These are phyloP conservation scores for Yamadazyma kanchanaburiensis DNA, from an alignment of 1,139 yeast genomes.

Conservation along the genomic window DNA sequence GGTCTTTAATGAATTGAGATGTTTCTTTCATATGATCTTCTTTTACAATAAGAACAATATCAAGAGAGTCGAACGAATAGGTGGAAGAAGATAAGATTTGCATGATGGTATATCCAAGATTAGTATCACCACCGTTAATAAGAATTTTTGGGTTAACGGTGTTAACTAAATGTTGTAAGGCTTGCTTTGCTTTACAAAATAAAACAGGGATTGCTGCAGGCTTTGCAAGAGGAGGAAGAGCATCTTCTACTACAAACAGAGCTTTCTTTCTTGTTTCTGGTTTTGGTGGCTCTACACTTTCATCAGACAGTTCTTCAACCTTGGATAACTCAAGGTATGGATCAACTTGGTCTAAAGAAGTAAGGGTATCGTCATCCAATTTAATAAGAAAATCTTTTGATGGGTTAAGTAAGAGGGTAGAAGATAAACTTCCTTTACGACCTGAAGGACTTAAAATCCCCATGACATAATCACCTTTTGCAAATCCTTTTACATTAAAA, in stretches of 20 bases:
- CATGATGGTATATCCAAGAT: constrained; percentile 33
- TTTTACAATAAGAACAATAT: constrained; percentile 31
- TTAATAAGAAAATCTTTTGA: constrained; percentile 28
- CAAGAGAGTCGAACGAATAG: constrained; percentile 22
- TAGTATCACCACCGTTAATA: constrained; percentile 46
- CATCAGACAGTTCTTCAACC: not conserved
- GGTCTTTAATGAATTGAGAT: constrained; percentile 20
- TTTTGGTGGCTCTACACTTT: not conserved
- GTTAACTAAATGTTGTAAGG: constrained; percentile 23
- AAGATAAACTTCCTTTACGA: constrained; percentile 36
- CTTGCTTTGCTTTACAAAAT: constrained; percentile 39
- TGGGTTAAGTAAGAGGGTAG: constrained; percentile 34
- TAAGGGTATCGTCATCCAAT: constrained; percentile 23
- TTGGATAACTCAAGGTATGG: constrained; percentile 2
- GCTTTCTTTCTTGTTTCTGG: constrained; percentile 3
- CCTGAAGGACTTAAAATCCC: constrained; percentile 34
- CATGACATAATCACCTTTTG: constrained; percentile 34
- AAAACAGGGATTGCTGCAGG: constrained; percentile 31
- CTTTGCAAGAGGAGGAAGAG: constrained; percentile 33
- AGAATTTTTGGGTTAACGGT: constrained; percentile 24
- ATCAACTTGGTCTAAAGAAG: constrained; percentile 18
- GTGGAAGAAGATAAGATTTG: constrained; percentile 28
- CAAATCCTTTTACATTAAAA: constrained; percentile 18
- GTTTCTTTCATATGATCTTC: constrained; percentile 22
- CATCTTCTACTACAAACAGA: constrained; percentile 4